Evolutionary conservation across 805 yeast genomes (phyloP).

Genomic region (Myxozyma mucilagina): DNA sequence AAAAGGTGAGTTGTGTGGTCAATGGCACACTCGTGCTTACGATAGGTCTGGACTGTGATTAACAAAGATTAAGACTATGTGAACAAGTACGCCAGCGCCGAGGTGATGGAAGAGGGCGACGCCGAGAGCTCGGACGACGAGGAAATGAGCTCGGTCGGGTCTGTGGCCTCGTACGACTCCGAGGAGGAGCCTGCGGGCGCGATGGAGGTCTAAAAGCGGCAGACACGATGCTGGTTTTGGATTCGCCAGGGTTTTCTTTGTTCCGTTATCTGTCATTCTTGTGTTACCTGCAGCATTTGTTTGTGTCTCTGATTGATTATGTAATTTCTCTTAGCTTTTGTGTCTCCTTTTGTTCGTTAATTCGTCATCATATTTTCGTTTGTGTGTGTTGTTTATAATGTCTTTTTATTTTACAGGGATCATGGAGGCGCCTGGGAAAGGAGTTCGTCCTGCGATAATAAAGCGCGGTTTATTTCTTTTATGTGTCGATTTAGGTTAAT

Average conservation of each 20-base stretch:
- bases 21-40: no score
- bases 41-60: not conserved
- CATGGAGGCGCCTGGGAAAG: not conserved
- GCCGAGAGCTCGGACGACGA: constrained; percentile 43
- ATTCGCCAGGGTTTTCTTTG: not conserved
- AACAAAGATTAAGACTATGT: constrained; percentile 54
- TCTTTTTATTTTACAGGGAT: not conserved
- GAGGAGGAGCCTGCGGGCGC: constrained; percentile 46
- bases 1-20: constrained; percentile 37
- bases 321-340: not conserved
- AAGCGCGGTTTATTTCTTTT: no score
- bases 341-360: not conserved
- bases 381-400: not conserved
- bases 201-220: constrained; percentile 38
- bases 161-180: constrained; percentile 38
- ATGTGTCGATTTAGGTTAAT: no score
- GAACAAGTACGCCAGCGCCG: constrained; percentile 59
- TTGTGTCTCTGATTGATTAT: not conserved
- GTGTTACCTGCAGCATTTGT: not conserved
- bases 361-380: not conserved
- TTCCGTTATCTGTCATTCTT: not conserved
- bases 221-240: constrained; percentile 16
- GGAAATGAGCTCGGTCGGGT: constrained; percentile 46
- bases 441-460: not conserved
- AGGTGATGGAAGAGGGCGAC: constrained; percentile 52